These are phyloP conservation scores for Novakomyces olei DNA, from an alignment of 805 yeast genomes.

Conservation along the genomic window DNA sequence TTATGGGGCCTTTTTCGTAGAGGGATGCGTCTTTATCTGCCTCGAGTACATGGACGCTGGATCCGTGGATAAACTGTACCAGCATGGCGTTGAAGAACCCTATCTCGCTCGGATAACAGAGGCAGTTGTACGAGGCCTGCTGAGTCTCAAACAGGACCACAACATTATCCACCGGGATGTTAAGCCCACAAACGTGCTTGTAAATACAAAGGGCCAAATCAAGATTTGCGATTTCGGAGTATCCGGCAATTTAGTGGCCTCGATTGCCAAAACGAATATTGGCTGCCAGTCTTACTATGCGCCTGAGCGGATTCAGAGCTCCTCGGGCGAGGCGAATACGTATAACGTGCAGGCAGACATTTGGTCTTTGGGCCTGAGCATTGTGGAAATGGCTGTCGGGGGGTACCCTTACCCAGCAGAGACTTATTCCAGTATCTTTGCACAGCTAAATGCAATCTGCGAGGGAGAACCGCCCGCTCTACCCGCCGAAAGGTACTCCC, in stretches of 20 bases:
- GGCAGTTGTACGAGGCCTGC: slow-evolving; percentile 59
- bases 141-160: slow-evolving; percentile 67
- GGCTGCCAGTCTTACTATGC: slow-evolving; percentile 99
- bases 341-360: slow-evolving; percentile 88
- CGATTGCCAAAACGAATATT: slow-evolving; percentile 81
- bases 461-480: slow-evolving; percentile 79
- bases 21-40: slow-evolving; percentile 95
- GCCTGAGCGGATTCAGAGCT: slow-evolving; percentile 67
- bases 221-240: slow-evolving; percentile 94
- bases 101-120: slow-evolving; percentile 61
- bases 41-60: slow-evolving; percentile 97
- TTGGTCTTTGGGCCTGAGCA: slow-evolving; percentile 80
- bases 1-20: slow-evolving; percentile 91
- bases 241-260: slow-evolving; percentile 81
- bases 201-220: slow-evolving; percentile 63
- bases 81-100: slow-evolving; percentile 39
- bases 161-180: slow-evolving; percentile 91
- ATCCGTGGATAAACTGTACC: slow-evolving; percentile 68
- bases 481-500: slow-evolving; percentile 38
- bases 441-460: slow-evolving; percentile 89
- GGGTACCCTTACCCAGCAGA: slow-evolving; percentile 93
- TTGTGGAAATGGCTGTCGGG: slow-evolving; percentile 76
- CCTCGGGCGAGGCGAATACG: slow-evolving; percentile 30
- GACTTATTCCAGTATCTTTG: slow-evolving; percentile 69
- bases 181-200: slow-evolving; percentile 82